A percentile compares a stretch with the other conserved stretches of the same genome.
Conservation (phyloP, 192 early-diverging fungal species). For the Coemansia sp. region DNA sequence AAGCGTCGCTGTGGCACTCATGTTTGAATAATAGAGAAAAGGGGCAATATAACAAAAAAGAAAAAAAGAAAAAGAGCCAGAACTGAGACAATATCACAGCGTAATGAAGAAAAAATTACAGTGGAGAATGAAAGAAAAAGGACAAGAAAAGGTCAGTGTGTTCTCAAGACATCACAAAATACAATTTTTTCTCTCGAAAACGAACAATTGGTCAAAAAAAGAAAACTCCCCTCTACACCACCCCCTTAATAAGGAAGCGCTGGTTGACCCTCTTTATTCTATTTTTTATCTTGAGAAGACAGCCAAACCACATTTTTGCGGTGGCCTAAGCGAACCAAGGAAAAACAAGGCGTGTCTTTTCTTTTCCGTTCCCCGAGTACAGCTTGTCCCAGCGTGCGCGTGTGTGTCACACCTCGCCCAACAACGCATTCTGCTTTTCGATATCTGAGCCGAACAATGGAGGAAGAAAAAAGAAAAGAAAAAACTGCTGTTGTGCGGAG, state of each 20-base stretch:
- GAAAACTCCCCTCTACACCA: neutral
- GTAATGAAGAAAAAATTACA: neutral
- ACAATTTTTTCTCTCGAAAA: neutral
- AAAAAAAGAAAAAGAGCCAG: neutral
- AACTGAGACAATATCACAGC: conserved; percentile 1
- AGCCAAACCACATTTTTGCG: neutral
- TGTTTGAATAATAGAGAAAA: neutral
- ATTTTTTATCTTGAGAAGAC: too few species aligned
- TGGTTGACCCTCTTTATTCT: too few species aligned
- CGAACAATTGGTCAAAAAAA: neutral
- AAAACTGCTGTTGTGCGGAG: too few species aligned
- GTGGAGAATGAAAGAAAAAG: neutral
- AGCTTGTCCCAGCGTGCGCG: neutral
- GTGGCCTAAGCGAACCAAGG: neutral
- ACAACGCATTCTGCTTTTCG: too few species aligned
- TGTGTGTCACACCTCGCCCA: neutral
- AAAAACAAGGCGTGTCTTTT: neutral
- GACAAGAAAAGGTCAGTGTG: neutral
- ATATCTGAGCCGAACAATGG: neutral
- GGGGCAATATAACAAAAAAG: neutral
- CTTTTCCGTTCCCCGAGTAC: neutral
- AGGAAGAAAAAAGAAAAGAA: neutral
- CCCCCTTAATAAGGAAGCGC: too few species aligned
- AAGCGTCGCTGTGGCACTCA: conserved; percentile 27
- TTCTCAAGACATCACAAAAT: neutral